A percentile compares a stretch with the other conserved stretches of the same genome.
These are phyloP conservation scores for Amylostereum areolatum DNA, from an alignment of 1,284 basidiomycete genomes.

Conservation along the genomic window DNA sequence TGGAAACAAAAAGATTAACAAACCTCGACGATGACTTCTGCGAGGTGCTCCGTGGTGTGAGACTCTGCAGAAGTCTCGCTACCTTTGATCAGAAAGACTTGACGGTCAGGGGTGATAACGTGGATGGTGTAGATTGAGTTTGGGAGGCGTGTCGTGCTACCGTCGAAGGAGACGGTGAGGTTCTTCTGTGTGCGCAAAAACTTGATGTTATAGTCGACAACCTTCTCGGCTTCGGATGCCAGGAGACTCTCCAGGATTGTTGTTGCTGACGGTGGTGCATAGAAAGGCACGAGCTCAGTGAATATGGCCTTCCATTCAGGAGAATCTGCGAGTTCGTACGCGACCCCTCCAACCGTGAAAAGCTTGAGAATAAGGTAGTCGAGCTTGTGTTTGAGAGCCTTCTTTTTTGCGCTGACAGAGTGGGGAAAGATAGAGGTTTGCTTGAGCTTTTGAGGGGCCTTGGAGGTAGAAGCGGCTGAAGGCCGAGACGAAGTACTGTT, in stretches of 20 bases:
- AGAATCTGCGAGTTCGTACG: neutral
- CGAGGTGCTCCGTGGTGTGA: slow-evolving; percentile 13
- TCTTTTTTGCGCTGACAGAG: neutral
- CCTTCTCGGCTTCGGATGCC: neutral
- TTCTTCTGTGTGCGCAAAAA: slow-evolving; percentile 4
- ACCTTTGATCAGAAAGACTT: slow-evolving; percentile 7
- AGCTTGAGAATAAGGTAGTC: neutral
- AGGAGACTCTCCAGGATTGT: neutral
- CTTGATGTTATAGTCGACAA: neutral
- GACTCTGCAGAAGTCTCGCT: slow-evolving; percentile 1
- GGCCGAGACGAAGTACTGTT: too few relatives aligned
- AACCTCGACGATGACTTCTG: slow-evolving; percentile 12
- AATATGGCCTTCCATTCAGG: neutral
- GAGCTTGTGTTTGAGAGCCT: neutral
- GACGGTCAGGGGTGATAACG: slow-evolving; percentile 7
- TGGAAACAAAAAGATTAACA: too few relatives aligned
- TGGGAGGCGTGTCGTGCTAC: slow-evolving; percentile 6
- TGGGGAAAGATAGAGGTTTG: neutral
- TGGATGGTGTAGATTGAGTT: slow-evolving; percentile 12
- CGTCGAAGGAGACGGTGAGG: slow-evolving; percentile 13
- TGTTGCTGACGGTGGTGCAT: neutral
- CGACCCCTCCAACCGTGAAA: neutral
- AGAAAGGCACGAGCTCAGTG: too few relatives aligned
- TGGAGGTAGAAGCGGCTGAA: too few relatives aligned
- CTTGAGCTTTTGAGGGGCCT: too few relatives aligned